Conservation (phyloP, 2,329 filamentous ascomycete species). For the Aspergillus japonicus region DNA sequence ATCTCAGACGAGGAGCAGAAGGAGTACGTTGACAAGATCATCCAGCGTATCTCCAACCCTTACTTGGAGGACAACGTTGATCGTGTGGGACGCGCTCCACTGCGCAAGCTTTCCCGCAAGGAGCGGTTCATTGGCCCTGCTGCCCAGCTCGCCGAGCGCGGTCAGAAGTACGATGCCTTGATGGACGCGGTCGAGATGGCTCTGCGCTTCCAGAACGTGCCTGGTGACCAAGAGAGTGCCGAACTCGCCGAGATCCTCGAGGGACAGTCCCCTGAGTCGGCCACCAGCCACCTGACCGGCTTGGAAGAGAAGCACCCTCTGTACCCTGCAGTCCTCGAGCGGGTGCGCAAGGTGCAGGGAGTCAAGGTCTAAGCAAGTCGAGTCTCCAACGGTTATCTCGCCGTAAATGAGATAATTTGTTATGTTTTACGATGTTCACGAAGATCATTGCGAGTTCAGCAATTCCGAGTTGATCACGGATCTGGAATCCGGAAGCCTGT, state of each 20-base stretch:
- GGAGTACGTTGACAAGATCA: constrained; percentile 87
- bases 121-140: constrained; percentile 95
- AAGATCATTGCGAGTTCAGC: constrained; percentile 15
- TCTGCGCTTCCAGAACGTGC: constrained; percentile 91
- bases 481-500: constrained; percentile 24
- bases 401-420: background rate
- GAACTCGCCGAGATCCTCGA: constrained; percentile 86
- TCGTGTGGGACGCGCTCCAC: constrained; percentile 89
- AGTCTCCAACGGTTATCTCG: background rate
- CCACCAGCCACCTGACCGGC: constrained; percentile 78
- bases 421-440: constrained; percentile 3
- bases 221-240: constrained; percentile 83
- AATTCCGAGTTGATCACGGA: constrained; percentile 28
- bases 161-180: constrained; percentile 69
- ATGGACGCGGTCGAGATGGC: constrained; percentile 86
- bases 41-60: constrained; percentile 89
- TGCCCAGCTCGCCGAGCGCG: constrained; percentile 79
- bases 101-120: constrained; percentile 91
- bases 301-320: constrained; percentile 75
- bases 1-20: constrained; percentile 74
- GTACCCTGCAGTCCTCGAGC: constrained; percentile 69
- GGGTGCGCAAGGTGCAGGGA: constrained; percentile 79
- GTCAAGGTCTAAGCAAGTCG: constrained; percentile 38
- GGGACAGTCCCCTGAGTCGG: constrained; percentile 67
- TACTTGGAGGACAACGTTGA: constrained; percentile 89